A percentile compares a stretch with the other conserved stretches of the same genome.
These are phyloP conservation scores for Fusarium zealandicum DNA, from an alignment of 2,329 filamentous ascomycete species.

Conservation along the genomic window DNA sequence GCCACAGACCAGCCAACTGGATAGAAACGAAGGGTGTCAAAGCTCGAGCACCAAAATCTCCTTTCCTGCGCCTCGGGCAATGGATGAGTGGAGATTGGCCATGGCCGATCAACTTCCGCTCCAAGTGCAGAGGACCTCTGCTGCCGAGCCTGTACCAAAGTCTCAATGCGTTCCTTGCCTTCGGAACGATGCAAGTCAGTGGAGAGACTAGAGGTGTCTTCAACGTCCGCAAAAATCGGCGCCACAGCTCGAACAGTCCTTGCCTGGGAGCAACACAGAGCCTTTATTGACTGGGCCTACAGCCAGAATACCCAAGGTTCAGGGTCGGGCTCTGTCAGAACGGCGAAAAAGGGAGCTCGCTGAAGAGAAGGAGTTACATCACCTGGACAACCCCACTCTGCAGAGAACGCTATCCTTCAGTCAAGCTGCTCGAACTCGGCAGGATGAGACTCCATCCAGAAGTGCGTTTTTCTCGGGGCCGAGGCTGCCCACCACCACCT, in stretches of 20 bases:
- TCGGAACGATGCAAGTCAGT: constrained; percentile 31
- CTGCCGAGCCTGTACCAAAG: constrained; percentile 7
- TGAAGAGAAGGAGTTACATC: constrained; percentile 4
- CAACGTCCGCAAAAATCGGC: constrained; percentile 28
- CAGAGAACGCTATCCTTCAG: not conserved
- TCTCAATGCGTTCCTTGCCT: constrained; percentile 44
- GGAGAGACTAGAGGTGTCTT: constrained; percentile 32
- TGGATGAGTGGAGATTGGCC: constrained; percentile 46
- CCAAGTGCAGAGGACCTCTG: constrained; percentile 29
- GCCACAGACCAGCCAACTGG: constrained; percentile 39
- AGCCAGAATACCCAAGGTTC: constrained; percentile 16
- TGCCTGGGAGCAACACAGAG: not conserved
- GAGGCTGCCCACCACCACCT: constrained; percentile 1
- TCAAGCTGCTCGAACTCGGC: not conserved
- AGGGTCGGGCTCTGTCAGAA: constrained; percentile 21
- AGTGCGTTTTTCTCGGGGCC: constrained; percentile 26
- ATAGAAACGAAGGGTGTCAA: constrained; percentile 39
- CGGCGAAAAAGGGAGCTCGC: constrained; percentile 10
- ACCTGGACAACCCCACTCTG: not conserved
- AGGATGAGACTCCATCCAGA: not conserved
- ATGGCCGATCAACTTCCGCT: constrained; percentile 44
- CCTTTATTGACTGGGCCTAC: constrained; percentile 12
- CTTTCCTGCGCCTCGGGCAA: constrained; percentile 41
- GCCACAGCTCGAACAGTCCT: not conserved
- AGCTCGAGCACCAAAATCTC: constrained; percentile 44